Conservation (phyloP, 352 stramenopile genomes). For the Phytopythium ostracodes region DNA sequence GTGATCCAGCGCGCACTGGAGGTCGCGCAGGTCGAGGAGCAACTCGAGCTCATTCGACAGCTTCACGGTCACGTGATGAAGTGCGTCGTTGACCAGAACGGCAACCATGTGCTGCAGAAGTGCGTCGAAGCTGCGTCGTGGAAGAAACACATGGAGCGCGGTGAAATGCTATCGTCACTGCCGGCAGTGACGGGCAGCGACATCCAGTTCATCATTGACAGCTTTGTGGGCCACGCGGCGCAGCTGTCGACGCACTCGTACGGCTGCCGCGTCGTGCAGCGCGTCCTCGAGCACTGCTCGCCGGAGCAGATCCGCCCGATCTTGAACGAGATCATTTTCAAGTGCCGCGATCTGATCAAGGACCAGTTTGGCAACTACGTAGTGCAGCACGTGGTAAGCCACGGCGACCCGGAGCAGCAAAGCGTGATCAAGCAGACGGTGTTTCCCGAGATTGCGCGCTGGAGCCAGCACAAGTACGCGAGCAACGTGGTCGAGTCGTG, state of each 20-base stretch:
- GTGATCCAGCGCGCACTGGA: constrained; percentile 95
- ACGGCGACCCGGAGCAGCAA: constrained; percentile 84
- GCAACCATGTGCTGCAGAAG: constrained; percentile 99
- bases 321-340: constrained; percentile 92
- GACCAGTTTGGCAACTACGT: constrained; percentile 99
- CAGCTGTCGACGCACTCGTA: constrained; percentile 96
- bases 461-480: constrained; percentile 94
- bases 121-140: constrained; percentile 91
- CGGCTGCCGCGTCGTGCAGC: constrained; percentile 97
- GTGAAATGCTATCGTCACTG: neutral
- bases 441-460: constrained; percentile 84
- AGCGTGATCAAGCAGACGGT: constrained; percentile 84
- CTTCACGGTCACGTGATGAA: constrained; percentile 81
- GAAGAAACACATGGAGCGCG: constrained; percentile 28
- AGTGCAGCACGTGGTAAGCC: constrained; percentile 97
- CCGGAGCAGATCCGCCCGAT: constrained; percentile 90
- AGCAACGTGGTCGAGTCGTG: constrained; percentile 96
- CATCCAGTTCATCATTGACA: constrained; percentile 98
- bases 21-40: constrained; percentile 64
- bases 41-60: constrained; percentile 75
- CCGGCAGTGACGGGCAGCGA: constrained; percentile 65
- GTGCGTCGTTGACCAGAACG: constrained; percentile 97
- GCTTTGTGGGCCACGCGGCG: constrained; percentile 91
- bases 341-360: constrained; percentile 84
- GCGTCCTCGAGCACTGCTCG: constrained; percentile 95